Conservation (phyloP, 441 rosid species). For the Euphorbia celastroides region DNA sequence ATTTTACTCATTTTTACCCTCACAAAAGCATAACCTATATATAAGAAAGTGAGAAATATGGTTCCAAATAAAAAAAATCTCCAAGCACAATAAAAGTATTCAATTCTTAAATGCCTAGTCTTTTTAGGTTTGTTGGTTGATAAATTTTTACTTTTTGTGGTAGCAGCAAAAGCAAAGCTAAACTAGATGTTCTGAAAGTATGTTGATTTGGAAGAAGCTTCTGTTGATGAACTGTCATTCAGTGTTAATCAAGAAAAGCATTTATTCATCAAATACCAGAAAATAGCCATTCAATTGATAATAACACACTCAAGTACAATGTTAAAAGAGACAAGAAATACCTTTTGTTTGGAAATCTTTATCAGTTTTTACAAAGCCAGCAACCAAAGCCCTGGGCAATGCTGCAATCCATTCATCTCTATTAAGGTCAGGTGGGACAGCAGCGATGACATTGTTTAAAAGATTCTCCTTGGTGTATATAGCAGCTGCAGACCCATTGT, state of each 20-base stretch:
- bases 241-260: background rate
- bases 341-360: slow-evolving; percentile 91
- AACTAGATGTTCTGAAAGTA: slow-evolving; percentile 1
- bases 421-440: slow-evolving; percentile 83
- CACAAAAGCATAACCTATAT: background rate
- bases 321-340: slow-evolving; percentile 13
- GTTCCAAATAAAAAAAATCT: background rate
- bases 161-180: background rate
- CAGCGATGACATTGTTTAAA: slow-evolving; percentile 67
- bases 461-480: slow-evolving; percentile 93
- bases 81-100: background rate
- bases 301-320: background rate
- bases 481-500: slow-evolving; percentile 97
- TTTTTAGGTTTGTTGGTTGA: background rate
- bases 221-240: background rate
- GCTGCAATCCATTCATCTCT: slow-evolving; percentile 94
- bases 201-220: background rate
- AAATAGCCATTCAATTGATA: background rate
- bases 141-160: background rate
- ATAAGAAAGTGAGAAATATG: background rate
- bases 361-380: slow-evolving; percentile 98
- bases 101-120: background rate
- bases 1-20: background rate
- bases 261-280: background rate
- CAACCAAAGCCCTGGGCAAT: slow-evolving; percentile 94